Evolutionary conservation across 2,329 filamentous ascomycete genomes (phyloP).

Genomic region (Fusarium sp.): DNA sequence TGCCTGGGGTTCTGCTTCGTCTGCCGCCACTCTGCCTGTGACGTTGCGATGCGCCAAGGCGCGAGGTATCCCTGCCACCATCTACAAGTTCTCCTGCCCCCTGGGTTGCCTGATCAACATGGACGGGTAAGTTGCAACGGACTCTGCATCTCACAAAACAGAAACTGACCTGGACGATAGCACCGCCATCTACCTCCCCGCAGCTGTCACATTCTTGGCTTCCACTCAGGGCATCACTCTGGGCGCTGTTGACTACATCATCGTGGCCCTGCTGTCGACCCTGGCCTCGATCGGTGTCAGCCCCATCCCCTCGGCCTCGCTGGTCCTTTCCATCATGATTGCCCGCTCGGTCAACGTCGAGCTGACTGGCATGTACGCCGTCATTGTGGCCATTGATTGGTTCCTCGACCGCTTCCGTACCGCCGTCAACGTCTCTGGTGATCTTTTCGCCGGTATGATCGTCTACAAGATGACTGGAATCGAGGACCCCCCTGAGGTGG

Average conservation of each 20-base stretch:
- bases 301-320: conserved; percentile 64
- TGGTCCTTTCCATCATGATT: conserved; percentile 66
- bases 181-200: conserved; percentile 68
- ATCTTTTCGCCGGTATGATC: conserved; percentile 53
- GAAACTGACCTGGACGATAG: conserved; percentile 36
- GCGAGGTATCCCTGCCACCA: conserved; percentile 55
- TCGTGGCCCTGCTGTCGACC: conserved; percentile 61
- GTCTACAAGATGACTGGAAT: conserved; percentile 44
- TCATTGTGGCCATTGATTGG: conserved; percentile 67
- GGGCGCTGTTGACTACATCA: conserved; percentile 59
- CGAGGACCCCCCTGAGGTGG: conserved; percentile 30
- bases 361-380: conserved; percentile 63
- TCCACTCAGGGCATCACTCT: conserved; percentile 61
- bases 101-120: conserved; percentile 64
- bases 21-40: conserved; percentile 63
- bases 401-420: conserved; percentile 68
- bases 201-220: conserved; percentile 65
- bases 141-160: not conserved
- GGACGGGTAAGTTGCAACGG: conserved; percentile 53
- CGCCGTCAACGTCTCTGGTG: conserved; percentile 63
- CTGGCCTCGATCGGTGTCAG: conserved; percentile 66
- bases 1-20: conserved; percentile 66
- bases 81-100: conserved; percentile 60
- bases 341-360: conserved; percentile 57
- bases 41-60: conserved; percentile 57